Percentiles rank a stretch among this genome's conserved stretches.
Conservation (phyloP, 2,329 filamentous ascomycete genomes). For the Exophiala phaeomuriformis region DNA sequence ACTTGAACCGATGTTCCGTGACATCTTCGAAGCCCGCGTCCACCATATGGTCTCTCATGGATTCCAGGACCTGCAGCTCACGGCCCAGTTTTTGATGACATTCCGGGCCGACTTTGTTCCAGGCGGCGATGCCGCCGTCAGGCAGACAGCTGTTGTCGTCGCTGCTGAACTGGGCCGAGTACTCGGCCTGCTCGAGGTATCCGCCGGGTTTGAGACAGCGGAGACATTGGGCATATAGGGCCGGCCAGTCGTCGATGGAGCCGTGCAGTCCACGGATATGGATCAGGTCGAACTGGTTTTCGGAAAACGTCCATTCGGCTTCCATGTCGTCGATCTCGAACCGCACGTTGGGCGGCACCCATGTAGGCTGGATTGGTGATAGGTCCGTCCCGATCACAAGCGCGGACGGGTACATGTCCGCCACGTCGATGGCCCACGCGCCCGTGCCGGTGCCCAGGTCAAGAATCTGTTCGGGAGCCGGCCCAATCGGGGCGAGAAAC, state of each 20-base stretch:
- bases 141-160: conserved; percentile 34
- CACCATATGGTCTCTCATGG: conserved; percentile 26
- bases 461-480: conserved; percentile 31
- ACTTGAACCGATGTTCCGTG: conserved; percentile 28
- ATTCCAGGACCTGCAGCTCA: conserved; percentile 28
- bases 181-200: conserved; percentile 34
- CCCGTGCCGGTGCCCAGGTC: conserved; percentile 22
- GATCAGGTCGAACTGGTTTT: conserved; percentile 53
- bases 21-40: conserved; percentile 30
- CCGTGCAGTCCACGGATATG: conserved; percentile 53
- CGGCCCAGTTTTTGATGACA: conserved; percentile 31
- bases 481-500: conserved; percentile 34
- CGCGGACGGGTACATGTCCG: conserved; percentile 31
- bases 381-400: conserved; percentile 28
- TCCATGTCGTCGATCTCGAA: conserved; percentile 55
- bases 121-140: conserved; percentile 25
- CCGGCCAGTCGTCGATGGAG: conserved; percentile 51
- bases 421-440: conserved; percentile 24
- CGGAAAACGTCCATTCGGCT: conserved; percentile 48
- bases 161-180: conserved; percentile 14
- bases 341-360: conserved; percentile 50
- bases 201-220: conserved; percentile 35
- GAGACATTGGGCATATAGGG: conserved; percentile 23
- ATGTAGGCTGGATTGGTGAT: conserved; percentile 27
- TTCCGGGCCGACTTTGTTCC: conserved; percentile 30